Conservation (phyloP, 345 rosid species). For the Lagerstroemia speciosa region DNA sequence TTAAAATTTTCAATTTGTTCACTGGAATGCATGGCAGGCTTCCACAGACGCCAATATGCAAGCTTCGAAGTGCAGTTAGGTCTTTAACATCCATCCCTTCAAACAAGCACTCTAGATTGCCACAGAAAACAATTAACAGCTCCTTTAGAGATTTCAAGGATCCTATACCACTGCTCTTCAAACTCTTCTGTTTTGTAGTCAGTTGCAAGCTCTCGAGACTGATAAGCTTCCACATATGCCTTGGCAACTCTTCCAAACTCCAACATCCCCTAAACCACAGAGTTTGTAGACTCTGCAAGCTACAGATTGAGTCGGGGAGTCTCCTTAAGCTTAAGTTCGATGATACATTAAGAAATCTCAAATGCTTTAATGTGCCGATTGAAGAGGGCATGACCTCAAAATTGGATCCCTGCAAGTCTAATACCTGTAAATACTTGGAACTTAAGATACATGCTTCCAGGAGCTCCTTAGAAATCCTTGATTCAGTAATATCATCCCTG, state of each 20-base stretch:
- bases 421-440: not conserved
- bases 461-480: not conserved
- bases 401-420: not conserved
- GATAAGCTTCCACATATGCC: not conserved
- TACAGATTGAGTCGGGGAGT: slow-evolving; percentile 10
- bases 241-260: not conserved
- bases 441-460: not conserved
- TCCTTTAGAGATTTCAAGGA: slow-evolving; percentile 9
- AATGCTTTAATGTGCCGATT: slow-evolving; percentile 11
- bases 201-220: not conserved
- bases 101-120: slow-evolving; percentile 10
- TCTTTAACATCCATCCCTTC: slow-evolving; percentile 1
- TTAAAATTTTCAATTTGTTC: not conserved
- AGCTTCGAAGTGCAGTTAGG: slow-evolving; percentile 5
- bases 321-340: not conserved
- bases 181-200: slow-evolving; percentile 3
- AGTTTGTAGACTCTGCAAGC: slow-evolving; percentile 9
- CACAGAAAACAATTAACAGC: not conserved
- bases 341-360: too few relatives aligned
- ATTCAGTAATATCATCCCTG: not conserved
- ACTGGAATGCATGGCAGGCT: slow-evolving; percentile 8
- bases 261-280: not conserved
- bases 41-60: not conserved
- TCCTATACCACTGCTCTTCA: slow-evolving; percentile 7
- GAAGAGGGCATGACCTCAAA: slow-evolving; percentile 5